A percentile compares a stretch with the other conserved stretches of the same genome.
Conservation (phyloP, 2,329 filamentous ascomycete species). For the Colletotrichum simmondsii region DNA sequence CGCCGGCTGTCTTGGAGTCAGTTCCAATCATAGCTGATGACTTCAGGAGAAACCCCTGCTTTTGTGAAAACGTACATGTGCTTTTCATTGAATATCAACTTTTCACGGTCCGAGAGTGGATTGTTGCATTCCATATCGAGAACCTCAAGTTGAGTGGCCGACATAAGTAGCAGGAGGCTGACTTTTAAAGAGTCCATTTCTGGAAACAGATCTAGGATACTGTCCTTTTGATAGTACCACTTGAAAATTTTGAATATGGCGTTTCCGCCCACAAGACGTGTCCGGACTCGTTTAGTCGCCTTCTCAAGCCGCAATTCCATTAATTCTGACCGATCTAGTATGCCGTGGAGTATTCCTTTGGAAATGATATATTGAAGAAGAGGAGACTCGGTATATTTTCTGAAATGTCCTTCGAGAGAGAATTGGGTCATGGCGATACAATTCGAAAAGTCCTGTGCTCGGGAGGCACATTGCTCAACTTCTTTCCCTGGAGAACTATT, state of each 20-base stretch:
- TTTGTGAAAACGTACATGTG: not conserved
- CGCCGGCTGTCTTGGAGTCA: too few relatives aligned
- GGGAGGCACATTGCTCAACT: not conserved
- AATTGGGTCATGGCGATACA: not conserved
- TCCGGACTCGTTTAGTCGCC: not conserved
- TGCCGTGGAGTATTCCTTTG: not conserved
- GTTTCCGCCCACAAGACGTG: too few relatives aligned
- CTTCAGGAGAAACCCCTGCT: rapidly evolving
- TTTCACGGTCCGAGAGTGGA: not conserved
- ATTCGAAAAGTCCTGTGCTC: not conserved
- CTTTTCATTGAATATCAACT: not conserved
- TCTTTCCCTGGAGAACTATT: not conserved
- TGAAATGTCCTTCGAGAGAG: not conserved
- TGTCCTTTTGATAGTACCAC: conserved; percentile 6
- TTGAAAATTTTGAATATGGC: not conserved
- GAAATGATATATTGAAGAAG: not conserved
- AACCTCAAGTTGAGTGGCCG: not conserved
- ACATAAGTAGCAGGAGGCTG: not conserved
- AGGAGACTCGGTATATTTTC: not conserved
- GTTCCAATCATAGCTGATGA: not conserved
- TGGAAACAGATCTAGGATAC: not conserved
- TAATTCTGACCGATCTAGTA: not conserved
- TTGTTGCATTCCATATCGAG: too few relatives aligned
- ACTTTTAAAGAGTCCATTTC: not conserved
- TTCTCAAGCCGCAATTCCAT: not conserved